Percentiles rank a stretch among this genome's conserved stretches.
Evolutionary conservation across 1,284 basidiomycete genomes (phyloP).

Genomic region (Porodaedalea pini): DNA sequence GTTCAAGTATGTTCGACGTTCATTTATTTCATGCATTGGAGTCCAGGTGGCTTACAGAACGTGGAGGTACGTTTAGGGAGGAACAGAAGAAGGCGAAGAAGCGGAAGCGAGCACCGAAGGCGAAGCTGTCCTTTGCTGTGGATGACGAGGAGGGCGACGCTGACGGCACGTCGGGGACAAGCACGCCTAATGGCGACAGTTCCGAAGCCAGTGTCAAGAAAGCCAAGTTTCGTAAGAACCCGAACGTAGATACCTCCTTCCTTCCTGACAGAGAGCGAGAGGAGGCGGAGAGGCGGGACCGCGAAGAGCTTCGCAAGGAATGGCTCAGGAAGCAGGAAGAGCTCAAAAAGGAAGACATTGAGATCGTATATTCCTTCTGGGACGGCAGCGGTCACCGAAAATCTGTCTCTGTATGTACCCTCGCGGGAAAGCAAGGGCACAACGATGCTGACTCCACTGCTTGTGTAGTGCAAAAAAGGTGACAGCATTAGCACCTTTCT

Average conservation of each 20-base stretch:
- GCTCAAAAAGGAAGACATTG: slow-evolving; percentile 85
- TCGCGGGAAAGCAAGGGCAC: neutral
- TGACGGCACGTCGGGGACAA: slow-evolving; percentile 25
- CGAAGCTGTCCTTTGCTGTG: slow-evolving; percentile 86
- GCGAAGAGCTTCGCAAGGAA: slow-evolving; percentile 86
- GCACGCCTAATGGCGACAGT: slow-evolving; percentile 34
- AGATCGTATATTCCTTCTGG: slow-evolving; percentile 96
- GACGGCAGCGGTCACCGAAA: slow-evolving; percentile 97
- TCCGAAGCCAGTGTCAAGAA: slow-evolving; percentile 56
- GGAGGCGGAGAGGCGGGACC: slow-evolving; percentile 81
- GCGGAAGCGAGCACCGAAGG: slow-evolving; percentile 74
- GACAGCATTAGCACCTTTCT: slow-evolving; percentile 87
- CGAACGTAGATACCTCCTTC: slow-evolving; percentile 96
- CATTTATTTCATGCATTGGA: slow-evolving; percentile 20
- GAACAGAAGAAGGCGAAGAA: slow-evolving; percentile 88
- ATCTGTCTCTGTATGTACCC: slow-evolving; percentile 72
- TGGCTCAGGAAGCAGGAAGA: slow-evolving; percentile 90
- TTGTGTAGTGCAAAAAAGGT: slow-evolving; percentile 93
- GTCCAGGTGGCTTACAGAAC: slow-evolving; percentile 62
- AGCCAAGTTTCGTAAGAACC: slow-evolving; percentile 88
- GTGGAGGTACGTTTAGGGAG: slow-evolving; percentile 81
- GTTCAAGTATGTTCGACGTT: slow-evolving; percentile 79
- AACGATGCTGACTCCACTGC: neutral
- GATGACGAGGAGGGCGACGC: slow-evolving; percentile 55
- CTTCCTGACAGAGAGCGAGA: slow-evolving; percentile 96